Conservation (phyloP, 1,284 basidiomycete genomes). For the Ustilago nuda region DNA sequence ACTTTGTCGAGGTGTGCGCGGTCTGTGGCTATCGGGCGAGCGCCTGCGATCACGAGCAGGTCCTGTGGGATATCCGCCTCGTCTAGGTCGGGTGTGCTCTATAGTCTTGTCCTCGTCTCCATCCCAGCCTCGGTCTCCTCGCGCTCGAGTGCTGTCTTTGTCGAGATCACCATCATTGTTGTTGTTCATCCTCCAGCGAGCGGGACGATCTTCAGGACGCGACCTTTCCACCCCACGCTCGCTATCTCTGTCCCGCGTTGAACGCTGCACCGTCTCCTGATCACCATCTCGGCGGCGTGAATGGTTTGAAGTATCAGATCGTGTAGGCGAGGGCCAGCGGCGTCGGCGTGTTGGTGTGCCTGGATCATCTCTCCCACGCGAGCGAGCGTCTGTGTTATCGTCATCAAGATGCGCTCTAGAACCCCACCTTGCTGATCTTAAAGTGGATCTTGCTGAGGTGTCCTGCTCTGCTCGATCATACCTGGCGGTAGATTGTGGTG, state of each 20-base stretch:
- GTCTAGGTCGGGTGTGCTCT: not conserved
- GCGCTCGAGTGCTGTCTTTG: not conserved
- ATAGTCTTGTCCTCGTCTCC: not conserved
- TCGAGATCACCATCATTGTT: not conserved
- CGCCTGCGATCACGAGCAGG: slow-evolving; percentile 9
- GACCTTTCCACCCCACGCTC: slow-evolving; percentile 14
- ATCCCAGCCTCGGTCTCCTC: slow-evolving; percentile 4
- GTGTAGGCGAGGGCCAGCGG: slow-evolving; percentile 28
- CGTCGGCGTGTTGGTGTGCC: slow-evolving; percentile 12
- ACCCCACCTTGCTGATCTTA: slow-evolving; percentile 18
- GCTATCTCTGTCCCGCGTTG: slow-evolving; percentile 9
- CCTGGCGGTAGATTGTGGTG: slow-evolving; percentile 5
- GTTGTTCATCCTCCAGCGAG: slow-evolving; percentile 36
- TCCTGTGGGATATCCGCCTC: not conserved
- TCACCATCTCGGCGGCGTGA: slow-evolving; percentile 24
- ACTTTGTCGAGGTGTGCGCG: slow-evolving; percentile 14
- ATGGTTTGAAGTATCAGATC: slow-evolving; percentile 23
- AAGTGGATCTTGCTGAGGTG: not conserved
- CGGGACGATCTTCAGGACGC: slow-evolving; percentile 28
- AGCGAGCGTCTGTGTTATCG: slow-evolving; percentile 4
- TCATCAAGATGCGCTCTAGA: slow-evolving; percentile 15
- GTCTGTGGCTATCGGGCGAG: slow-evolving; percentile 17
- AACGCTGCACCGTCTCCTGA: slow-evolving; percentile 1
- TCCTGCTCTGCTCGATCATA: slow-evolving; percentile 7
- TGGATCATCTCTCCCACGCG: slow-evolving; percentile 5